These are phyloP conservation scores for Takakia lepidozioides DNA, from an alignment of 225 moss, liverwort and hornwort genomes.

Conservation along the genomic window DNA sequence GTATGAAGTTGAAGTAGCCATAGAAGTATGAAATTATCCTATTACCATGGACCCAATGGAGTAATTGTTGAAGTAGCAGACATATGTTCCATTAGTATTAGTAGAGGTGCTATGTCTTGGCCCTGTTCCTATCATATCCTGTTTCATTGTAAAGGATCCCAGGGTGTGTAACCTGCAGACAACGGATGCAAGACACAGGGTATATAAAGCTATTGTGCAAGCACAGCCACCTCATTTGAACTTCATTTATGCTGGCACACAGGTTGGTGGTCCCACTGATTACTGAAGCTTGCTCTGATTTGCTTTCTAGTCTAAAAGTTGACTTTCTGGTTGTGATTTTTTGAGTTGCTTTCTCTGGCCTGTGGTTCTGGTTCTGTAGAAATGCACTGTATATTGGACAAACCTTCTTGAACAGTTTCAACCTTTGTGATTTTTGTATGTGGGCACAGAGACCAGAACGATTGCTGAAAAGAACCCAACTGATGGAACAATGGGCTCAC, in stretches of 20 bases:
- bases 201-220: slow-evolving; percentile 85
- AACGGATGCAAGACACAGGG: slow-evolving; percentile 70
- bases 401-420: no score
- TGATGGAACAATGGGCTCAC: slow-evolving; percentile 82
- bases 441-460: slow-evolving; percentile 77
- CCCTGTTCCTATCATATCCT: no score
- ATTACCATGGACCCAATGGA: no score
- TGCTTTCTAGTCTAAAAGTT: neutral
- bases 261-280: slow-evolving; percentile 32
- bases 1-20: no score
- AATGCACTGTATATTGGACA: no score
- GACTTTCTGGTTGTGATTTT: neutral
- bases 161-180: slow-evolving; percentile 60
- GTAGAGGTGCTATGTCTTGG: no score
- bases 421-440: no score
- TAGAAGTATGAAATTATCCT: no score
- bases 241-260: slow-evolving; percentile 83
- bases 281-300: neutral
- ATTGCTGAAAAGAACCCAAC: slow-evolving; percentile 78
- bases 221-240: slow-evolving; percentile 73
- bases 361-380: no score
- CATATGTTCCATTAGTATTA: no score
- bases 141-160: no score
- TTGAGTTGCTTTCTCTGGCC: neutral
- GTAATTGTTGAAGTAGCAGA: no score